A percentile compares a stretch with the other conserved stretches of the same genome.
These are phyloP conservation scores for Bolboschoenus planiculmis DNA, from an alignment of 176 grass and related monocot genomes.

Conservation along the genomic window DNA sequence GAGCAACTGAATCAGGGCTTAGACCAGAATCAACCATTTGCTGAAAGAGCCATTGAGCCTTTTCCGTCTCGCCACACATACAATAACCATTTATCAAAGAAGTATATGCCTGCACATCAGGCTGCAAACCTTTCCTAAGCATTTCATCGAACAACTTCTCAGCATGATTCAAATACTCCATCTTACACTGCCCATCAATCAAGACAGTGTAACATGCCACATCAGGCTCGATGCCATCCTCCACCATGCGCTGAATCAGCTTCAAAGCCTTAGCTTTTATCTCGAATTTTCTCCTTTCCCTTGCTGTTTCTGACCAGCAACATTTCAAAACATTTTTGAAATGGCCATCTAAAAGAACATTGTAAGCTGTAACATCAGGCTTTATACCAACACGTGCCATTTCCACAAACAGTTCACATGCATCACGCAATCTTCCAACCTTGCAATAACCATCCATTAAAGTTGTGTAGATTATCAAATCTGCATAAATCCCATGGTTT, in stretches of 20 bases:
- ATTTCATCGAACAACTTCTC: constrained; percentile 34
- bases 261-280: constrained; percentile 13
- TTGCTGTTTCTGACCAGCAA: constrained; percentile 4
- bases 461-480: constrained; percentile 45
- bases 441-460: constrained; percentile 73
- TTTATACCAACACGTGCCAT: constrained; percentile 48
- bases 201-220: constrained; percentile 33
- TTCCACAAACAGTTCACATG: constrained; percentile 41
- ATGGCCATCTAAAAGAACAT: background rate
- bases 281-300: constrained; percentile 31
- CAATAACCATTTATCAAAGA: constrained; percentile 41
- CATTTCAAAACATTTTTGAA: background rate
- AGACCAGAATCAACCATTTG: constrained; percentile 38
- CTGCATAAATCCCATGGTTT: constrained; percentile 13
- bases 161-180: constrained; percentile 30
- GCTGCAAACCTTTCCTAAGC: constrained; percentile 24
- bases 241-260: constrained; percentile 24
- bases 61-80: constrained; percentile 21
- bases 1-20: constrained; percentile 20
- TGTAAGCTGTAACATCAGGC: constrained; percentile 45
- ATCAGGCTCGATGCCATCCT: constrained; percentile 30
- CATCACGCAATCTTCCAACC: constrained; percentile 35
- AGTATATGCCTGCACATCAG: constrained; percentile 30
- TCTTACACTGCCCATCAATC: constrained; percentile 40
- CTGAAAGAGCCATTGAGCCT: constrained; percentile 32